Percentiles rank a stretch among this genome's conserved stretches.
Evolutionary conservation across 495 filamentous ascomycete species (phyloP).

Genomic region (Penicillium maclennaniae): DNA sequence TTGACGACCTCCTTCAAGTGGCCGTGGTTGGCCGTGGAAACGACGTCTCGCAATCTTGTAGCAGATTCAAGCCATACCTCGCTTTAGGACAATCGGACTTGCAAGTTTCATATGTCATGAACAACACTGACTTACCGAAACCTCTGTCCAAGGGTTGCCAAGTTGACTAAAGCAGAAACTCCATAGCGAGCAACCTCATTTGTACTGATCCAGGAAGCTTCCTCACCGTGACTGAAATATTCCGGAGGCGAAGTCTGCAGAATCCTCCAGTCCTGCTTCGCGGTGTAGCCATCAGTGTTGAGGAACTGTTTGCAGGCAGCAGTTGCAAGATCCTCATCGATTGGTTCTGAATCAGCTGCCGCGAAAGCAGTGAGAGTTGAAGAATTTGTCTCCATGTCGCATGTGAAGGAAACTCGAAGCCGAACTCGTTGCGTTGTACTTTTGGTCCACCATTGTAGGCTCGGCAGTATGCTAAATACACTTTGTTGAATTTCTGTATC

Average conservation of each 20-base stretch:
- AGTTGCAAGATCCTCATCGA: conserved; percentile 1
- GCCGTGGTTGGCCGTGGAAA: too few species aligned
- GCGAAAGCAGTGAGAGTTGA: conserved; percentile 20
- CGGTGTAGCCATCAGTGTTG: conserved; percentile 14
- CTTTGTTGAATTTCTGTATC: conserved; percentile 6
- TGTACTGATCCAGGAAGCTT: conserved; percentile 18
- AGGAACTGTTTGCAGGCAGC: conserved; percentile 18
- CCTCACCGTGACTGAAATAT: conserved; percentile 9
- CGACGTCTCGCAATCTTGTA: too few species aligned
- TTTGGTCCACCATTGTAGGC: conserved; percentile 18
- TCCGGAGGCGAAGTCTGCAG: conserved; percentile 6
- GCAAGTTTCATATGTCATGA: neutral
- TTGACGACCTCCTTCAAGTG: too few species aligned
- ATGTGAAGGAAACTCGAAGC: conserved; percentile 17
- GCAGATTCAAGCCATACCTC: too few species aligned
- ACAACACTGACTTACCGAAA: neutral
- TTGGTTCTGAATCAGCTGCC: conserved; percentile 4
- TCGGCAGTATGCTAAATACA: conserved; percentile 21
- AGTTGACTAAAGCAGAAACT: conserved; percentile 20
- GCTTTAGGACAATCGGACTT: neutral
- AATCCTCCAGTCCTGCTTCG: conserved; percentile 11
- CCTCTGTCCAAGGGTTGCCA: conserved; percentile 15
- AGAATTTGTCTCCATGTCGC: conserved; percentile 21
- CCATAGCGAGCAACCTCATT: conserved; percentile 24
- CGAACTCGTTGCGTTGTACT: conserved; percentile 17